Percentiles rank a stretch among this genome's conserved stretches.
Evolutionary conservation across 2,329 filamentous ascomycete species (phyloP).

Genomic region (Penicillium aurantiogriseum): DNA sequence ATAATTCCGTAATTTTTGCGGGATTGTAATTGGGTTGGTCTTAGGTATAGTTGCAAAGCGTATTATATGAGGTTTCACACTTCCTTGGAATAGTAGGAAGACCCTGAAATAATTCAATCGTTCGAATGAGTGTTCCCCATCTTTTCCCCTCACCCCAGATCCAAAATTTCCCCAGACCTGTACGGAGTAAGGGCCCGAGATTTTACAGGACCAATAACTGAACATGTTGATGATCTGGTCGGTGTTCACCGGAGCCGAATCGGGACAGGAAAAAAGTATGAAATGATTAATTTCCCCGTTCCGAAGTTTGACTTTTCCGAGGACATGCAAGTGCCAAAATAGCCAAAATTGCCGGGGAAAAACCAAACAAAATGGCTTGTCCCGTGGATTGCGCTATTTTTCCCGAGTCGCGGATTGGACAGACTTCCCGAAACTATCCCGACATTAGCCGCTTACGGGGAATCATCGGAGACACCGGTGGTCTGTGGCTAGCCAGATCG

Average conservation of each 20-base stretch:
- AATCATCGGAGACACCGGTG: slow-evolving; percentile 1
- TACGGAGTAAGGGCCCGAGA: not conserved
- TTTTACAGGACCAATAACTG: not conserved
- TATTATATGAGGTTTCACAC: no score
- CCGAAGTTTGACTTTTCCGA: not conserved
- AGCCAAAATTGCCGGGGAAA: not conserved
- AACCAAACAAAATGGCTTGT: not conserved
- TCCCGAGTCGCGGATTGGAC: slow-evolving; percentile 21
- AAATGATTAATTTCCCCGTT: not conserved
- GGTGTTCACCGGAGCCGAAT: slow-evolving; percentile 15
- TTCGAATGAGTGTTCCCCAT: not conserved
- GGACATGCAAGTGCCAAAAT: not conserved
- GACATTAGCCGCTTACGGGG: slow-evolving; percentile 14
- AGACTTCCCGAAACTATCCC: slow-evolving; percentile 14
- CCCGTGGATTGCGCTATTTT: slow-evolving; percentile 14
- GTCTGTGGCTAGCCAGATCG: not conserved
- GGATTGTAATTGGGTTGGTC: not conserved
- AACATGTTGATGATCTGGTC: not conserved
- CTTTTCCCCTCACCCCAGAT: slow-evolving; percentile 9
- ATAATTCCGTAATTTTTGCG: not conserved
- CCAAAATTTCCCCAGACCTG: slow-evolving; percentile 2
- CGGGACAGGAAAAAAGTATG: not conserved
- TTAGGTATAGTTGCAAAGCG: not conserved
- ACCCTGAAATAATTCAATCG: not conserved
- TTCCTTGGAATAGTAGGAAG: not conserved